Percentiles rank a stretch among this genome's conserved stretches.
Conservation (phyloP, 768 basidiomycete genomes). For the Leccinum boreale region DNA sequence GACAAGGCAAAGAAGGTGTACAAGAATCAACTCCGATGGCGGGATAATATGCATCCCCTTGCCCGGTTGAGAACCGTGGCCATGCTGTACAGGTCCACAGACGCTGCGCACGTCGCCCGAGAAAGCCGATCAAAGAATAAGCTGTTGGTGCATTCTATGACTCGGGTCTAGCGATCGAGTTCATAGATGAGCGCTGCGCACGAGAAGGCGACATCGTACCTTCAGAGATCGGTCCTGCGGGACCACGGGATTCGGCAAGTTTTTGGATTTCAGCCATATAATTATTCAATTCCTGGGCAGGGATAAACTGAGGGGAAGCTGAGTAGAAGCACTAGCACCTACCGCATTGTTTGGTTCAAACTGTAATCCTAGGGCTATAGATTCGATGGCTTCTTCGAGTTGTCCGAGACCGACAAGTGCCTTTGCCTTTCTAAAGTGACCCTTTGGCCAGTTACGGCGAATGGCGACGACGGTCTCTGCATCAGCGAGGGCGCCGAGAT, state of each 20-base stretch:
- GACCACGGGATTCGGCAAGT: slow-evolving; percentile 14
- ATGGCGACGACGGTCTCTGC: slow-evolving; percentile 87
- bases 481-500: slow-evolving; percentile 75
- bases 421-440: slow-evolving; percentile 92
- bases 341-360: slow-evolving; percentile 74
- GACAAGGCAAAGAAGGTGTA: slow-evolving; percentile 5
- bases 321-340: slow-evolving; percentile 12
- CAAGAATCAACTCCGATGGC: slow-evolving; percentile 13
- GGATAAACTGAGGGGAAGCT: slow-evolving; percentile 5
- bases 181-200: neutral
- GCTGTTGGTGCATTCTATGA: slow-evolving; percentile 4
- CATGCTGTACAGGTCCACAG: slow-evolving; percentile 8
- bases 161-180: neutral
- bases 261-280: slow-evolving; percentile 32
- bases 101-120: slow-evolving; percentile 12
- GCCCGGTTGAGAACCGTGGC: slow-evolving; percentile 10
- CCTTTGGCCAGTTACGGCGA: slow-evolving; percentile 90
- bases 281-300: slow-evolving; percentile 27
- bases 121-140: neutral
- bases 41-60: slow-evolving; percentile 5
- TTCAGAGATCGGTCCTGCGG: neutral
- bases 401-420: slow-evolving; percentile 73
- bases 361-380: slow-evolving; percentile 77
- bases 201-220: neutral
- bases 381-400: slow-evolving; percentile 74